Percentiles rank a stretch among this genome's conserved stretches.
phyloP scores from a whole-genome alignment of 371 early-diverging fungal species.

The Actinomucor elegans region DNA sequence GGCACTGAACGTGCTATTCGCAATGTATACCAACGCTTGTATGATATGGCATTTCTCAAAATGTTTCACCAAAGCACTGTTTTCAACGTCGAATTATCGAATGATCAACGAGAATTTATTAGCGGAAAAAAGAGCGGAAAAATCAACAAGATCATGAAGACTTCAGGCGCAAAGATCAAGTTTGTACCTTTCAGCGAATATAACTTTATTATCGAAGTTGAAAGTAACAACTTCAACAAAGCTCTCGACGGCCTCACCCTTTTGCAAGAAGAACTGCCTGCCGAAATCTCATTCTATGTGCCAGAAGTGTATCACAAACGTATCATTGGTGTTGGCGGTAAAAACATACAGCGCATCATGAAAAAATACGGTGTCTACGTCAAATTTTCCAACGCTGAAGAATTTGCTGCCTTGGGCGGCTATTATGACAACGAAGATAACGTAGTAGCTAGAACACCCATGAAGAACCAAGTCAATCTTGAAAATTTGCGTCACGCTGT shows the following conservation, averaged over 20 bases:
- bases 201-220: constrained; percentile 72
- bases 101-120: constrained; percentile 83
- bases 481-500: constrained; percentile 65
- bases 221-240: constrained; percentile 43
- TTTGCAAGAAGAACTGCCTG: constrained; percentile 79
- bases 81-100: constrained; percentile 62
- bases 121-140: constrained; percentile 93
- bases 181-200: constrained; percentile 60
- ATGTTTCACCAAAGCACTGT: constrained; percentile 37
- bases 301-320: constrained; percentile 87
- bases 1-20: constrained; percentile 63
- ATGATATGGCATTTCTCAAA: constrained; percentile 50
- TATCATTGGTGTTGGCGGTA: constrained; percentile 92
- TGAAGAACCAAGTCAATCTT: constrained; percentile 70
- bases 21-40: constrained; percentile 53
- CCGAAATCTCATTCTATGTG: constrained; percentile 80
- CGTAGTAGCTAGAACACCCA: constrained; percentile 80
- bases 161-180: constrained; percentile 58
- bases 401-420: constrained; percentile 69
- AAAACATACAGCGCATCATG: constrained; percentile 91
- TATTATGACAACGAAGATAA: constrained; percentile 76
- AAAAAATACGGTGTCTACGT: constrained; percentile 93
- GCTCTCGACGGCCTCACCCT: constrained; percentile 65
- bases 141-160: constrained; percentile 79
- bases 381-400: constrained; percentile 82